Percentiles rank a stretch among this genome's conserved stretches.
These are phyloP conservation scores for Epicoccum nigrum DNA, from an alignment of 2,329 filamentous ascomycete genomes.

Conservation along the genomic window DNA sequence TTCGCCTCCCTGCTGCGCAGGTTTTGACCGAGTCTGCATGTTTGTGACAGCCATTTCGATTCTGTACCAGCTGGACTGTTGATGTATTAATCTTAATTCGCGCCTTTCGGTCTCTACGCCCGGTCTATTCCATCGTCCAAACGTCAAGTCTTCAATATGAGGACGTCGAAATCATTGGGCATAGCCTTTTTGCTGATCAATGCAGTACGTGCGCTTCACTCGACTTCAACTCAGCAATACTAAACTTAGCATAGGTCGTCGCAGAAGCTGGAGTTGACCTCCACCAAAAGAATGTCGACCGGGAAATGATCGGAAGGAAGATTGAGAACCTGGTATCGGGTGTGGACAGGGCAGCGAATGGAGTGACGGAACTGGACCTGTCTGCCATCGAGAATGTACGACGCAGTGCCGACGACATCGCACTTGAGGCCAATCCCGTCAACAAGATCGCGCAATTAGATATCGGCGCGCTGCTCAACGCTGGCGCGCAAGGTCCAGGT, in stretches of 20 bases:
- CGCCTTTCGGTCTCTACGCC: background rate
- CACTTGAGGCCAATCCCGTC: constrained; percentile 19
- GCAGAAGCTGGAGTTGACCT: constrained; percentile 36
- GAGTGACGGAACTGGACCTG: constrained; percentile 21
- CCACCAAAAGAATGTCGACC: constrained; percentile 27
- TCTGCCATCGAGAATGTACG: constrained; percentile 13
- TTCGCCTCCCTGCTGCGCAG: constrained; percentile 46
- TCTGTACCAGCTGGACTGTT: constrained; percentile 45
- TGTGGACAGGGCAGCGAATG: constrained; percentile 22
- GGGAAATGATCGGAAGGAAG: constrained; percentile 31
- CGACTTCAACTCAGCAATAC: constrained; percentile 6
- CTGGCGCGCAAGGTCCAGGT: constrained; percentile 19
- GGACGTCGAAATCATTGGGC: constrained; percentile 34
- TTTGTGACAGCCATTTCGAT: constrained; percentile 36
- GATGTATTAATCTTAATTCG: constrained; percentile 40
- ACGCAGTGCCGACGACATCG: constrained; percentile 16
- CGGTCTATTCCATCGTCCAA: background rate
- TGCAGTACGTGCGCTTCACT: constrained; percentile 31
- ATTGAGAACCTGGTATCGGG: constrained; percentile 36
- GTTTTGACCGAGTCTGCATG: constrained; percentile 43
- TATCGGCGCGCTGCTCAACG: constrained; percentile 26
- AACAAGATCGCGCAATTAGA: constrained; percentile 28
- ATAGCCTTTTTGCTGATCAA: constrained; percentile 38
- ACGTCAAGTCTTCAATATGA: constrained; percentile 31
- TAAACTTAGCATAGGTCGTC: constrained; percentile 31